phyloP scores from a whole-genome alignment of 2,329 filamentous ascomycete genomes.

The Trichoderma pleuroti region DNA sequence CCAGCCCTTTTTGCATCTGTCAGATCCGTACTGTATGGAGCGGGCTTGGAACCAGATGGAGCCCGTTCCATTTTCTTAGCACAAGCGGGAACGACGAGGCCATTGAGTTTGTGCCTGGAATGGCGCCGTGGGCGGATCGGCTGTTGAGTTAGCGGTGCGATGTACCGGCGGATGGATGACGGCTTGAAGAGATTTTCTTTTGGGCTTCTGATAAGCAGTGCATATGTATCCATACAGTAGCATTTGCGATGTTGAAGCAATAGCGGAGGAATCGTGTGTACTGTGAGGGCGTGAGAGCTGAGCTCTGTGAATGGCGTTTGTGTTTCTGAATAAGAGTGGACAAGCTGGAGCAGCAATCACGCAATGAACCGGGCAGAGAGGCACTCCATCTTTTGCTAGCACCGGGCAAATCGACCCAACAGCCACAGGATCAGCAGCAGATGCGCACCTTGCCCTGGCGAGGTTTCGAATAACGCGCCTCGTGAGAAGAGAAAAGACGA shows the following conservation, averaged over 20 bases:
- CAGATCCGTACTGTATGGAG: conserved; percentile 10
- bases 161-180: neutral
- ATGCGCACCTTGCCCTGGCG: neutral
- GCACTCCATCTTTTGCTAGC: neutral
- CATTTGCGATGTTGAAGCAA: neutral
- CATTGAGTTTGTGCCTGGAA: conserved; percentile 12
- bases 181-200: neutral
- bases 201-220: neutral
- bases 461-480: neutral
- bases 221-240: neutral
- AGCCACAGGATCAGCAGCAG: neutral
- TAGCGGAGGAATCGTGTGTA: neutral
- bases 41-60: neutral
- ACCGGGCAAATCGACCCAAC: neutral
- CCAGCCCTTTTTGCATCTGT: neutral
- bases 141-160: neutral
- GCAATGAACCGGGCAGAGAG: neutral
- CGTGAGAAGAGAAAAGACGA: neutral
- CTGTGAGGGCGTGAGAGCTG: neutral
- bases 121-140: neutral
- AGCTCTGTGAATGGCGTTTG: neutral
- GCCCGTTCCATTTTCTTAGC: neutral
- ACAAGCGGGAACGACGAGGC: neutral
- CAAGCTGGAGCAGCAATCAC: neutral
- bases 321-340: neutral